Conservation (phyloP, 352 stramenopile genomes). For the Nothophytophthora sp. region DNA sequence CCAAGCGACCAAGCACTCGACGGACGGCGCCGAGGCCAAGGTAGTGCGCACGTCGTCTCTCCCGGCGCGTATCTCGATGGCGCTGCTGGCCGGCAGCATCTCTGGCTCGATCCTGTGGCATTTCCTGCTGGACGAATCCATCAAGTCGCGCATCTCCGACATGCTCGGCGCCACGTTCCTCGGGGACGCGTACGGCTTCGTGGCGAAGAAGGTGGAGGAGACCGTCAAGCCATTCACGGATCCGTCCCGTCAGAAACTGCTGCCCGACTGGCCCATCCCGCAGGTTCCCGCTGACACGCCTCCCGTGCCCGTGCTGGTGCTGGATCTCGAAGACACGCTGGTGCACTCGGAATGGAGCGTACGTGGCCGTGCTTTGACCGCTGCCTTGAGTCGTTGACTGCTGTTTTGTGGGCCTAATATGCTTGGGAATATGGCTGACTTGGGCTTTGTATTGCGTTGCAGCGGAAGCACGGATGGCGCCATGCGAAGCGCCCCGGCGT, state of each 20-base stretch:
- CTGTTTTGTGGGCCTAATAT: not conserved
- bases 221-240: slow-evolving; percentile 77
- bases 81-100: slow-evolving; percentile 61
- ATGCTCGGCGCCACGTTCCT: slow-evolving; percentile 61
- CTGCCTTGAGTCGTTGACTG: not conserved
- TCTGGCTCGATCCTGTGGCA: slow-evolving; percentile 69
- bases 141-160: slow-evolving; percentile 46
- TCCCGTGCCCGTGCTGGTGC: slow-evolving; percentile 76
- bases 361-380: slow-evolving; percentile 28
- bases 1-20: slow-evolving; percentile 33
- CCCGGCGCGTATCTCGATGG: slow-evolving; percentile 71
- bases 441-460: not conserved
- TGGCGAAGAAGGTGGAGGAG: slow-evolving; percentile 68
- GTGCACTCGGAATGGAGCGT: slow-evolving; percentile 90
- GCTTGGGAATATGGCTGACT: slow-evolving; percentile 6
- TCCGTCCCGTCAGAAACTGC: slow-evolving; percentile 76
- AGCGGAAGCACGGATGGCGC: slow-evolving; percentile 89
- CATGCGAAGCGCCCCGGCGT: slow-evolving; percentile 86
- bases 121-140: slow-evolving; percentile 66
- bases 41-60: slow-evolving; percentile 76
- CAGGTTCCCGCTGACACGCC: slow-evolving; percentile 77
- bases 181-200: slow-evolving; percentile 59
- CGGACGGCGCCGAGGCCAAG: slow-evolving; percentile 27
- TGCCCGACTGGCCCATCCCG: slow-evolving; percentile 88
- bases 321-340: slow-evolving; percentile 87